These are phyloP conservation scores for Tolypocladium inflatum DNA, from an alignment of 2,329 filamentous ascomycete genomes.

Conservation along the genomic window DNA sequence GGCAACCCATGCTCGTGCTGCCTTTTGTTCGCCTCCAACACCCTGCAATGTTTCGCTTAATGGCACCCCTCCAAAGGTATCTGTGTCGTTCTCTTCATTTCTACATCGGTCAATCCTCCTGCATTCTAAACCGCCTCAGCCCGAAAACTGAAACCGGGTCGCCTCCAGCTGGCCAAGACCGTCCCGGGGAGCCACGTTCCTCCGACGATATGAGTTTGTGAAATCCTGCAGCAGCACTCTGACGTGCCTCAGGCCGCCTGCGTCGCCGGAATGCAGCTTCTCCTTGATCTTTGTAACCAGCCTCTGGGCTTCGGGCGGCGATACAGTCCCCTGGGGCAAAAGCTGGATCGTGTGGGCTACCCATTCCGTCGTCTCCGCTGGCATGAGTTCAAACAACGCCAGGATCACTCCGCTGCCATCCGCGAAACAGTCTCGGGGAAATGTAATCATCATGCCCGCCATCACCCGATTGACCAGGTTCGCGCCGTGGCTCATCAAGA, in stretches of 20 bases:
- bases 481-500: constrained; percentile 63
- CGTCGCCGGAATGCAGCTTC: constrained; percentile 57
- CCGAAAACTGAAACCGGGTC: constrained; percentile 71
- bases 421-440: constrained; percentile 89
- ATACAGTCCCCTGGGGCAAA: constrained; percentile 74
- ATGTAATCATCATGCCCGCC: constrained; percentile 98
- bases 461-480: constrained; percentile 78
- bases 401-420: constrained; percentile 91
- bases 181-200: constrained; percentile 92
- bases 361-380: constrained; percentile 71
- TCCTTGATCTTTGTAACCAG: constrained; percentile 75
- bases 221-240: constrained; percentile 87
- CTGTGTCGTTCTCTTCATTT: not conserved
- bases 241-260: constrained; percentile 60
- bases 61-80: not conserved
- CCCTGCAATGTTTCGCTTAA: constrained; percentile 1
- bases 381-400: constrained; percentile 78
- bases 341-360: constrained; percentile 75
- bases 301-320: constrained; percentile 68
- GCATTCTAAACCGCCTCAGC: constrained; percentile 14
- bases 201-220: constrained; percentile 83
- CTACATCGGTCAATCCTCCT: constrained; percentile 4
- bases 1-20: not conserved
- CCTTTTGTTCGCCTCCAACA: not conserved
- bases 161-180: constrained; percentile 83